Evolutionary conservation across 768 basidiomycete species (phyloP).

Genomic region (Mycena sanguinolenta): DNA sequence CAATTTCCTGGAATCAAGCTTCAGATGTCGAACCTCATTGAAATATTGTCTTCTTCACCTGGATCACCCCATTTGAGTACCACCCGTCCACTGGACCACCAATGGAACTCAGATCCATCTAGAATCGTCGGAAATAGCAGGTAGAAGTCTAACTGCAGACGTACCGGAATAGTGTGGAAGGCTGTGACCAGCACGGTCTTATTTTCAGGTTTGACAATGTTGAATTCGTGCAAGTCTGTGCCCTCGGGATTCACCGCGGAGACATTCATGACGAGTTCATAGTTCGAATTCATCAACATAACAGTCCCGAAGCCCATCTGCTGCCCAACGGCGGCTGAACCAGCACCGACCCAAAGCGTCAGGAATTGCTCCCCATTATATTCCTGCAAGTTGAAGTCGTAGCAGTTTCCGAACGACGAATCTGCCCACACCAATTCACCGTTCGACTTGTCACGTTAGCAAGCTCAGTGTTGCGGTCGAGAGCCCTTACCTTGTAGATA

Average conservation of each 20-base stretch:
- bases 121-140: background rate
- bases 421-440: conserved; percentile 32
- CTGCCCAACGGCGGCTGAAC: background rate
- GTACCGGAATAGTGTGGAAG: conserved; percentile 17
- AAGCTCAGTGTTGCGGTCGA: too few relatives aligned
- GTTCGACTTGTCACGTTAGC: background rate
- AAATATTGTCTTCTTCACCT: background rate
- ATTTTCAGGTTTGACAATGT: conserved; percentile 15
- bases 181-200: conserved; percentile 28
- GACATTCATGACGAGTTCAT: conserved; percentile 26
- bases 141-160: background rate
- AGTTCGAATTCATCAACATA: conserved; percentile 20
- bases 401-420: conserved; percentile 10
- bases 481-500: conserved; percentile 11
- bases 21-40: background rate
- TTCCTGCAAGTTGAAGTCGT: conserved; percentile 26
- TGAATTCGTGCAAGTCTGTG: conserved; percentile 30
- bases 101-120: conserved; percentile 17
- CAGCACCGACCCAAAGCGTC: conserved; percentile 22
- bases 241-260: conserved; percentile 14
- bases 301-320: conserved; percentile 4
- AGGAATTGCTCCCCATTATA: conserved; percentile 20
- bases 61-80: background rate
- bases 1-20: conserved; percentile 19
- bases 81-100: conserved; percentile 24